Evolutionary conservation across 768 basidiomycete species (phyloP), one percentile per base, ranked within the genome.

Genomic region (Epithele typhae): DNA sequence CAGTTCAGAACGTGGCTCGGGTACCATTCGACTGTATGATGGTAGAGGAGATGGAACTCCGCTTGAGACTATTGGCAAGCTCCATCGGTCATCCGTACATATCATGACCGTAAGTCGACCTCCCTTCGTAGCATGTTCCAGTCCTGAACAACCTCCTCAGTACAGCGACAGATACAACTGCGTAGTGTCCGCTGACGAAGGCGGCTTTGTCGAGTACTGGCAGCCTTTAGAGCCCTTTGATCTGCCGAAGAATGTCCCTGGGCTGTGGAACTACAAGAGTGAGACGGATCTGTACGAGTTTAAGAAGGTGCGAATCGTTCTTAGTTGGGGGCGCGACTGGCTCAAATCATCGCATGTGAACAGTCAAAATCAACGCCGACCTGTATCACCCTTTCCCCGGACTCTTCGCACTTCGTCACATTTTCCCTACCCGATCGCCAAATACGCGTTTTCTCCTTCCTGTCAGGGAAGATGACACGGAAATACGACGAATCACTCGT

Each of bases 201-300:
- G 79, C 10, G 96, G 96, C 0, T 96, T 98, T 59, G 68, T 99
- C 24, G 96, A 99, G 65, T 96, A 94, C 64, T 99, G 96, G 96
- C 80, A 82, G 59, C 94, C 95, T 0, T 66, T 64, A 8, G 94
- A 97, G 60, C 91, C 92, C 2, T 98, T 93, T 62, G 86, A 81
- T 41, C 66, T 82, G 33, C 95, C 96, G 1, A 82, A 81, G 54
- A 81, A 84, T 46, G 72, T 91, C 1, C 72, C 79, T 2, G 84
- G 85, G 1, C 63, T 96, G 52, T 99, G 95, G 95, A 73, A 82
- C 25, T 94, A 76, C 70, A 98, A 98, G 64, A 87, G 81, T 42
- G 78, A 84, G 34, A 98, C 96, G 0, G 92, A 97, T 60, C 64
- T 98, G 34, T 98, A 96, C 67, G 93, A 98, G 56, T 99, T 97